Evolutionary conservation across 169 alveolate genomes (phyloP).

Genomic region (Toxoplasma gondii): DNA sequence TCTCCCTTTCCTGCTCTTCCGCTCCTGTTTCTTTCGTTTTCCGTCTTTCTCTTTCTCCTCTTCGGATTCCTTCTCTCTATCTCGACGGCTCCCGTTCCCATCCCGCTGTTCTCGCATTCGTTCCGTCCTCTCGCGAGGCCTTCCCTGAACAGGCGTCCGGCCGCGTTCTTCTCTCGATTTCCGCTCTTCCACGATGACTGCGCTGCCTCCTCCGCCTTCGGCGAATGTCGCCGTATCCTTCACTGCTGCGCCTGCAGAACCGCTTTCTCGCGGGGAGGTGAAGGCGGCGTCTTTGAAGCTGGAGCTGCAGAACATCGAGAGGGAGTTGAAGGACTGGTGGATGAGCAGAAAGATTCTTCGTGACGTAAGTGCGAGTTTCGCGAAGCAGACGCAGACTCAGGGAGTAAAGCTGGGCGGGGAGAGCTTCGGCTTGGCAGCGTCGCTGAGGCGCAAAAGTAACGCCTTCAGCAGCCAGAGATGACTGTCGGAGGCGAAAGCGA

Average conservation of each 20-base stretch:
- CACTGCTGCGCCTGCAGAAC: background rate
- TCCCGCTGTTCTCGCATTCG: background rate
- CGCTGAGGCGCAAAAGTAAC: too few relatives aligned
- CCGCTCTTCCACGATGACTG: background rate
- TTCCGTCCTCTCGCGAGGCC: background rate
- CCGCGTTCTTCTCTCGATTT: background rate
- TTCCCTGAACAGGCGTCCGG: background rate
- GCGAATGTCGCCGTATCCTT: background rate
- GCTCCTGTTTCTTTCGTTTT: background rate
- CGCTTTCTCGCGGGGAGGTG: background rate
- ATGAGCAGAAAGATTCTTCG: background rate
- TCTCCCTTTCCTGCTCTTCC: background rate
- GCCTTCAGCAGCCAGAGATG: too few relatives aligned
- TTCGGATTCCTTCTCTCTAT: background rate
- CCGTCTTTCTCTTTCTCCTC: background rate
- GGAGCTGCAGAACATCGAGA: constrained; percentile 47
- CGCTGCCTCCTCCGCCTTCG: constrained; percentile 4
- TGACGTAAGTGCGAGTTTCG: constrained; percentile 30
- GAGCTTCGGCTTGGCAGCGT: too few relatives aligned
- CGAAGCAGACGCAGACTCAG: background rate
- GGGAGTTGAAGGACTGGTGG: constrained; percentile 63
- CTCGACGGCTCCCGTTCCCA: background rate
- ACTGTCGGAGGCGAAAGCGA: too few relatives aligned
- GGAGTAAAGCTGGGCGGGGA: background rate
- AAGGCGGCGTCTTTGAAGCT: background rate